A percentile compares a stretch with the other conserved stretches of the same genome.
Conservation (phyloP, 495 filamentous ascomycete species). For the Tuber brumale region DNA sequence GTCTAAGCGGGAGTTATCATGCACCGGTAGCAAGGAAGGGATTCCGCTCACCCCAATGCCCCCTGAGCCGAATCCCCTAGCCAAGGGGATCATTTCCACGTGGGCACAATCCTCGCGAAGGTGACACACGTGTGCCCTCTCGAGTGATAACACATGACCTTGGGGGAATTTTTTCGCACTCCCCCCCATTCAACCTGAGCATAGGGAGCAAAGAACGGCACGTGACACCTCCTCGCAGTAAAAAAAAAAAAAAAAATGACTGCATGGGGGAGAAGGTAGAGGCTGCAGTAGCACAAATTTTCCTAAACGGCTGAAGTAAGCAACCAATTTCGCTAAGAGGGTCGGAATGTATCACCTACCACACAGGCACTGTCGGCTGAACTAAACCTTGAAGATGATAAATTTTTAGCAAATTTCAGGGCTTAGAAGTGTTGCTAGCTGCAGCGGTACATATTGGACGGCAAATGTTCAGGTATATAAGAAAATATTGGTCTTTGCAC, state of each 20-base stretch:
- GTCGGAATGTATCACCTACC: not conserved
- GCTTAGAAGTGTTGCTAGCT: not conserved
- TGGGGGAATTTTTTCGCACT: rapidly evolving
- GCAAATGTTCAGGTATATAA: not conserved
- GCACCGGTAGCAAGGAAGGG: not conserved
- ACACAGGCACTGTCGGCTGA: not conserved
- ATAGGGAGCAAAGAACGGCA: not conserved
- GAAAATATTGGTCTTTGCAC: not conserved
- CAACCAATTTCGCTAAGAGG: not conserved
- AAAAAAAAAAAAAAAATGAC: not conserved
- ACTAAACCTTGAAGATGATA: not conserved
- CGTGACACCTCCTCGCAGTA: not conserved
- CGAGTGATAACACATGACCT: not conserved
- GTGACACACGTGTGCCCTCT: not conserved
- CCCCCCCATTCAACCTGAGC: not conserved
- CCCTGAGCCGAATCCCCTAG: not conserved
- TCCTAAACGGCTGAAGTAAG: not conserved
- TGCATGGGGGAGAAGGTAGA: not conserved
- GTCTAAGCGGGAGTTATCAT: not conserved
- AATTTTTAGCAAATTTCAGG: not conserved
- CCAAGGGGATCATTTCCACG: not conserved
- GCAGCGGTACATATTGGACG: not conserved
- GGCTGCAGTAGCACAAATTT: not conserved
- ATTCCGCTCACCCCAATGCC: not conserved
- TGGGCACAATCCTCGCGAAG: not conserved